phyloP scores from a whole-genome alignment of 2,329 filamentous ascomycete genomes.

The Chrysoporthe cubensis region DNA sequence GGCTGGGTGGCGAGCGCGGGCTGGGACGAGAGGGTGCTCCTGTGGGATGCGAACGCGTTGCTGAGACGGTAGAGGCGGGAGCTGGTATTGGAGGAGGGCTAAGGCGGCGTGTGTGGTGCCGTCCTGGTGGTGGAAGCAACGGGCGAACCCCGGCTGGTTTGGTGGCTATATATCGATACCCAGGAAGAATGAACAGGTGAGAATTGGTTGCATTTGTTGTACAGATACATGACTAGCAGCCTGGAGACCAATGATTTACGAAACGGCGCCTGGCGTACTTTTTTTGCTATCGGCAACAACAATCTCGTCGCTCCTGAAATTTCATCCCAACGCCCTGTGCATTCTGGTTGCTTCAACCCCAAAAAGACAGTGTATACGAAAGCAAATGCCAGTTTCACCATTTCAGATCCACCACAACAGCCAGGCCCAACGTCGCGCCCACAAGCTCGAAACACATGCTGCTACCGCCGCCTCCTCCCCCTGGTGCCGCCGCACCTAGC shows the following conservation, averaged over 20 bases:
- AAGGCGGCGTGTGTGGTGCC: not conserved
- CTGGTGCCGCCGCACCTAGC: not conserved
- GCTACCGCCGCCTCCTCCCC: not conserved
- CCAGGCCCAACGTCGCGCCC: not conserved
- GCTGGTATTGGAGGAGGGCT: not conserved
- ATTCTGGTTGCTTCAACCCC: not conserved
- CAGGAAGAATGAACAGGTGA: not conserved
- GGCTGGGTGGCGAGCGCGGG: slow-evolving; percentile 95
- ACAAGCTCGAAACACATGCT: not conserved
- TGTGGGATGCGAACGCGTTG: slow-evolving; percentile 81
- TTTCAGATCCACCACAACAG: slow-evolving; percentile 11
- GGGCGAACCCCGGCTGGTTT: not conserved
- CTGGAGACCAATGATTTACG: not conserved
- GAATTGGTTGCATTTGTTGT: not conserved
- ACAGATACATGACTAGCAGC: not conserved
- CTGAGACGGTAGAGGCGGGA: slow-evolving; percentile 33
- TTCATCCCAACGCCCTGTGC: too few species aligned
- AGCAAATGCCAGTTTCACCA: slow-evolving; percentile 7
- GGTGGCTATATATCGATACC: slow-evolving; percentile 27
- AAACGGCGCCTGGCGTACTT: not conserved
- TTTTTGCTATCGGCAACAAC: not conserved
- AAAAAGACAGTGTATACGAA: slow-evolving; percentile 9
- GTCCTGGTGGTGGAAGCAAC: not conserved
- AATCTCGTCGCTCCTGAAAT: not conserved
- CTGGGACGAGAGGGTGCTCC: slow-evolving; percentile 88